A percentile compares a stretch with the other conserved stretches of the same genome.
Evolutionary conservation across 2,329 filamentous ascomycete species (phyloP).

Genomic region (Fusarium sp.): DNA sequence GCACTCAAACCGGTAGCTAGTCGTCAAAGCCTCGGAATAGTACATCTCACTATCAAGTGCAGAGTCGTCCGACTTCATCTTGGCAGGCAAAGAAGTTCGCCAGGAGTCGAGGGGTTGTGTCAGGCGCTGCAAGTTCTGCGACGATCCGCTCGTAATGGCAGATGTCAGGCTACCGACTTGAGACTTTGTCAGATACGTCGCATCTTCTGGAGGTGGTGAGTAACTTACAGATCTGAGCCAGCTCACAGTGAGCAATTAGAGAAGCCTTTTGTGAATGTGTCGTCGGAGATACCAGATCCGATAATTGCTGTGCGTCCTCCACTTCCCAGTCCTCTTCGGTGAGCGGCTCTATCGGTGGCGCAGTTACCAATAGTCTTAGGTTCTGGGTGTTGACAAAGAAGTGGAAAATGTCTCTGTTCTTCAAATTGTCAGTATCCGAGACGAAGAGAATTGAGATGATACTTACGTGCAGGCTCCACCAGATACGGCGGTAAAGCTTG

Average conservation of each 20-base stretch:
- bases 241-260: slow-evolving; percentile 8
- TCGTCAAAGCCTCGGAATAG: background rate
- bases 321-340: slow-evolving; percentile 23
- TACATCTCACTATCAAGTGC: background rate
- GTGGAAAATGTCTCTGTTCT: slow-evolving; percentile 25
- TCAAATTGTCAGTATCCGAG: rapidly evolving
- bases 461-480: slow-evolving; percentile 36
- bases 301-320: too few species aligned
- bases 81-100: background rate
- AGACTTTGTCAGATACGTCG: background rate
- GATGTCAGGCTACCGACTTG: background rate
- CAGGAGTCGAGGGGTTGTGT: slow-evolving; percentile 3
- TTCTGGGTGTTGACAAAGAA: slow-evolving; percentile 25
- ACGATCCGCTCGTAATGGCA: background rate
- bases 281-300: background rate
- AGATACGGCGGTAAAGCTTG: slow-evolving; percentile 27
- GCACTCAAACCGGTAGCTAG: slow-evolving; percentile 30
- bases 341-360: background rate
- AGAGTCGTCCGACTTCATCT: background rate
- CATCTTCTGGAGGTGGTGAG: rapidly evolving
- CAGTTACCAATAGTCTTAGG: background rate
- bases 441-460: rapidly evolving
- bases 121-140: background rate
- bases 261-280: slow-evolving; percentile 8
- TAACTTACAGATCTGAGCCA: slow-evolving; percentile 22